A percentile compares a stretch with the other conserved stretches of the same genome.
phyloP scores from a whole-genome alignment of 139 green algal species.

The Tetradesmus obliquus region DNA sequence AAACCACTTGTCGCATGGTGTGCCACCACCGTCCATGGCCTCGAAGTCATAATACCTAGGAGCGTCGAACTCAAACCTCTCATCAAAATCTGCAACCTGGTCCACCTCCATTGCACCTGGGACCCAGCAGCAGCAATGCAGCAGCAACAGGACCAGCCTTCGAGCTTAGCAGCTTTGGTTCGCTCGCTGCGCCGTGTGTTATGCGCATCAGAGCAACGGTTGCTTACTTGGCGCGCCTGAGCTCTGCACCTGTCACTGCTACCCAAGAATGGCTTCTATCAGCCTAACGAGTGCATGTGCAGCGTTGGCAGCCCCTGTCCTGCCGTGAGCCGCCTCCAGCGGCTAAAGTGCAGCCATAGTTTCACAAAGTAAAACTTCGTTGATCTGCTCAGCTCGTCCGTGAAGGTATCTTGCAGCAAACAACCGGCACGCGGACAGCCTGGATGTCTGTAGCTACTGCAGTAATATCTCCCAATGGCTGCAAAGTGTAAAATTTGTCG shows the following conservation, averaged over 20 bases:
- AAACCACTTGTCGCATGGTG: constrained; percentile 66
- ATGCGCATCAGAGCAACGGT: background rate
- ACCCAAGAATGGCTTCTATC: background rate
- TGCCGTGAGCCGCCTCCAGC: background rate
- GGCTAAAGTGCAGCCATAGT: background rate
- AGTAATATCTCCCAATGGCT: no score
- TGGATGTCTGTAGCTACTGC: no score
- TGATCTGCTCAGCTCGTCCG: background rate
- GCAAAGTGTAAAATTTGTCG: no score
- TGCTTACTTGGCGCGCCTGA: background rate
- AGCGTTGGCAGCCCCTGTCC: background rate
- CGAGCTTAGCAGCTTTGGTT: background rate
- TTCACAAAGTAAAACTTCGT: background rate
- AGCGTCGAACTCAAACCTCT: constrained; percentile 67
- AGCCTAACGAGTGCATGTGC: background rate
- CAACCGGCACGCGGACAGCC: background rate
- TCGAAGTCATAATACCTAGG: constrained; percentile 70
- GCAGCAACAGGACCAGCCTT: background rate
- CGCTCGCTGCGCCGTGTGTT: background rate
- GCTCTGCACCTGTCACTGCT: background rate
- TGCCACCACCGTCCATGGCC: constrained; percentile 29
- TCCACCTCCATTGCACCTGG: background rate
- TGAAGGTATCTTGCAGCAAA: background rate
- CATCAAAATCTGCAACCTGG: background rate
- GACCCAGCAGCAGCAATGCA: background rate